Conservation (phyloP, 2,329 filamentous ascomycete species). For the Aureobasidium sp. region DNA sequence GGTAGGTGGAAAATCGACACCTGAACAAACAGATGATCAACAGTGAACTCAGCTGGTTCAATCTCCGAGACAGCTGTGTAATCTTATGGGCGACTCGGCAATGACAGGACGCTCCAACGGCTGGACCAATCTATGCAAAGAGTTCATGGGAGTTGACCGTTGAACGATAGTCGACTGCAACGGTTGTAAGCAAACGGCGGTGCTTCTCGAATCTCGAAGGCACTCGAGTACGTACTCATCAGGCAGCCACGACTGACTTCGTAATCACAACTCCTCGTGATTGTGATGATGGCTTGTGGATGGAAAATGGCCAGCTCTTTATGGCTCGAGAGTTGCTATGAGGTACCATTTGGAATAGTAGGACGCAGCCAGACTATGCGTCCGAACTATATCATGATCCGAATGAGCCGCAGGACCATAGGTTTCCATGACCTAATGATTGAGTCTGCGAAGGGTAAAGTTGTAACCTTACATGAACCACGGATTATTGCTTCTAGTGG, state of each 20-base stretch:
- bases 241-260: not conserved
- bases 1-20: not conserved
- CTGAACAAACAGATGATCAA: not conserved
- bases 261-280: not conserved
- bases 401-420: too few species aligned
- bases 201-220: not conserved
- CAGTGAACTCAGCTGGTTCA: slow-evolving; percentile 1
- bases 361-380: too few species aligned
- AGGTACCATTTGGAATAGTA: too few species aligned
- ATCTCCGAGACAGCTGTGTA: slow-evolving; percentile 1
- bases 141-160: slow-evolving; percentile 10
- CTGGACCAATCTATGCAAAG: slow-evolving; percentile 3
- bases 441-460: too few species aligned
- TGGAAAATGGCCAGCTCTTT: too few species aligned
- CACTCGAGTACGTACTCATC: not conserved
- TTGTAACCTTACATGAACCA: too few species aligned
- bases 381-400: too few species aligned
- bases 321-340: too few species aligned
- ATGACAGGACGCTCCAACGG: slow-evolving; percentile 5
- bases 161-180: slow-evolving; percentile 2
- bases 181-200: not conserved
- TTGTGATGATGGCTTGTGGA: too few species aligned
- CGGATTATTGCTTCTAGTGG: too few species aligned
- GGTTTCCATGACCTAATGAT: too few species aligned
- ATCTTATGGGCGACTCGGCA: slow-evolving; percentile 12